Conservation (phyloP, 768 basidiomycete species). For the Leccinellum albellum region DNA sequence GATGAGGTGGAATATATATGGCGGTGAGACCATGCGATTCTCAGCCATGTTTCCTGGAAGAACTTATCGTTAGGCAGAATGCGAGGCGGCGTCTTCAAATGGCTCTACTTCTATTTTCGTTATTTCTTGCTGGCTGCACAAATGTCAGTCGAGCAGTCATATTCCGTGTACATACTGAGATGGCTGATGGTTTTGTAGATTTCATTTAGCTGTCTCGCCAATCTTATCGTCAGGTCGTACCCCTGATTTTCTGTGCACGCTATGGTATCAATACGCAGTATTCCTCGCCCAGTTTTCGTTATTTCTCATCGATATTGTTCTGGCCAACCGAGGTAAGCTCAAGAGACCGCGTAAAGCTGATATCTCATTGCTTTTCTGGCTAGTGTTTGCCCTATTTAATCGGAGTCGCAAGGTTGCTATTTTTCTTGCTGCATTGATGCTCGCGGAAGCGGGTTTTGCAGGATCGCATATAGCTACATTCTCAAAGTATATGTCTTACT, state of each 20-base stretch:
- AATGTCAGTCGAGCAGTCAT: conserved; percentile 5
- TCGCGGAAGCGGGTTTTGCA: conserved; percentile 16
- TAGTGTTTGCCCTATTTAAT: conserved; percentile 33
- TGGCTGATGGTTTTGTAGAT: conserved; percentile 1
- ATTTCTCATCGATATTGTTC: conserved; percentile 18
- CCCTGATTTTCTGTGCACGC: conserved; percentile 8
- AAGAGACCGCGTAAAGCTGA: not conserved
- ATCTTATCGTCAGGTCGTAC: conserved; percentile 6
- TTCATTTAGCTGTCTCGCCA: conserved; percentile 5
- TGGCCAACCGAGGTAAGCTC: conserved; percentile 25
- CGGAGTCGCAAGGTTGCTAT: conserved; percentile 28
- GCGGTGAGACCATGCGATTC: conserved; percentile 19
- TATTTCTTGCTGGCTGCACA: conserved; percentile 13
- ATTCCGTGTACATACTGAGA: not conserved
- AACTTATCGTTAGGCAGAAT: conserved; percentile 7
- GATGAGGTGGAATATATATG: conserved; percentile 31
- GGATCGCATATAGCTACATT: conserved; percentile 20
- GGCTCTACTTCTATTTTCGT: conserved; percentile 19
- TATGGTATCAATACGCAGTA: conserved; percentile 10
- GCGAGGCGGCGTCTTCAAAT: conserved; percentile 8
- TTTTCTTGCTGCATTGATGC: conserved; percentile 9
- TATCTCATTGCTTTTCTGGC: not conserved
- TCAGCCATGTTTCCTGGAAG: not conserved
- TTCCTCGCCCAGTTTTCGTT: conserved; percentile 5
- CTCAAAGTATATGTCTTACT: not conserved